A percentile compares a stretch with the other conserved stretches of the same genome.
Conservation (phyloP, 1,139 yeast species). For the Williopsis jadinii region DNA sequence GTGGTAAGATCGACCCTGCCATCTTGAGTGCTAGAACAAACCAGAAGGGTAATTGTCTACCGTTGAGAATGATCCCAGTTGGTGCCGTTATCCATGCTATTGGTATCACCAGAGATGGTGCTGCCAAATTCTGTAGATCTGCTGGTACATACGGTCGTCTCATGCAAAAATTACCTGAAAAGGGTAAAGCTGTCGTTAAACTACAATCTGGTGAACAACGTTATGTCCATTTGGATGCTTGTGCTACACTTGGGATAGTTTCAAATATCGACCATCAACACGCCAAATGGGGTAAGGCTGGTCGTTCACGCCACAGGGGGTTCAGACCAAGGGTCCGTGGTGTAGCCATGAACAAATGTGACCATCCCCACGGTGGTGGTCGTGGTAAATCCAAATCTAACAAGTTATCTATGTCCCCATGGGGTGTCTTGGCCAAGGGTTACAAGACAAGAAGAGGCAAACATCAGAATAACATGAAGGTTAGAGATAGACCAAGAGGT, state of each 20-base stretch:
- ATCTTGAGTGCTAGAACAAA: slow-evolving; percentile 80
- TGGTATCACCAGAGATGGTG: slow-evolving; percentile 72
- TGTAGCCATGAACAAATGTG: slow-evolving; percentile 95
- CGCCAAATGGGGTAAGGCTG: slow-evolving; percentile 92
- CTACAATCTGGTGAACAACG: slow-evolving; percentile 93
- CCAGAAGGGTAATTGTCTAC: slow-evolving; percentile 92
- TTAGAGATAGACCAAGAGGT: slow-evolving; percentile 76
- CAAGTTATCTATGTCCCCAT: slow-evolving; percentile 88
- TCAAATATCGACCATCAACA: slow-evolving; percentile 95
- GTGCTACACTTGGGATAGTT: slow-evolving; percentile 92
- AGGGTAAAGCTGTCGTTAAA: slow-evolving; percentile 67
- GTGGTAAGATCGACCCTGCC: slow-evolving; percentile 89
- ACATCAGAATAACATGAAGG: slow-evolving; percentile 74
- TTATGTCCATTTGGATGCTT: slow-evolving; percentile 75
- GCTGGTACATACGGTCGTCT: slow-evolving; percentile 95
- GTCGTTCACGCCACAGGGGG: slow-evolving; percentile 89
- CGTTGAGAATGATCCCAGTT: slow-evolving; percentile 83
- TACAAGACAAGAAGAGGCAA: slow-evolving; percentile 92
- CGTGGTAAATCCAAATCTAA: slow-evolving; percentile 98
- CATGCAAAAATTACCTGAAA: slow-evolving; percentile 69
- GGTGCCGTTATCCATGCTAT: slow-evolving; percentile 89
- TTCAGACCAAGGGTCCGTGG: slow-evolving; percentile 96
- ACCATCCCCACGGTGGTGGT: slow-evolving; percentile 99
- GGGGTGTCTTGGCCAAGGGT: slow-evolving; percentile 92
- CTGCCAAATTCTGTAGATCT: slow-evolving; percentile 84